Base-by-base conservation (phyloP, 805 yeast species). In the Saturnispora hagleri region DNA sequence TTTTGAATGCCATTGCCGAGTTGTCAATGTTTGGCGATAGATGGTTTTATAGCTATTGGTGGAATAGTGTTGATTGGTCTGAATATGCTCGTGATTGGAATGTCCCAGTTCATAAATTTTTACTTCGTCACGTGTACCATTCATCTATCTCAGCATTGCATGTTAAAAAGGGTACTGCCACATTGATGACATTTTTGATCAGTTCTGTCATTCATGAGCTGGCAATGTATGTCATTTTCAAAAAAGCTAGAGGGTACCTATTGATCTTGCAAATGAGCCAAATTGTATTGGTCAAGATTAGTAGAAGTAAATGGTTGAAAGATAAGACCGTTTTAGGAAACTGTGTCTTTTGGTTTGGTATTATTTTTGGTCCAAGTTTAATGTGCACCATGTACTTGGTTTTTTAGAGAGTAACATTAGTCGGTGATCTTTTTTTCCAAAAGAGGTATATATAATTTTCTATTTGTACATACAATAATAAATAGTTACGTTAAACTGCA, bases 41-140 rank as follows among this genome's bases (percentile, higher is more conserved):
- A 48, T 86, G 86, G 58, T 93, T 93, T 67, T 93, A 95, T 63
- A 91, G 95, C 3, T 86, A 89, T 43, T 95, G 99, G 99, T 93
- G 99, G 99, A 88, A 90, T 60, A 86, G 95, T 55, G 80, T 84
- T 18, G 85, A 88, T 42, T 93, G 97, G 97, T 86, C 86, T 52
- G 90, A 90, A 63, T 93, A 87, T 66, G 84, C 97, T 10, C 75
- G 97, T 57, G 81, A 86, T 55, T 95, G 99, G 99, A 93, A 93
- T 65, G 77, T 79, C 9, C 97, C 98, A 0, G 98, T 93, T 22
- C 97, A 93, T 65, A 78, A 81, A 61, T 93, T 93, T 59, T 70
- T 93, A 53, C 71, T 90, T 44, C 77, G 98, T 57, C 99, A 95
- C 64, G 98, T 93, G 2, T 95, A 93, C 66, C 97, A 90, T 64